Base-by-base conservation (phyloP, 768 basidiomycete genomes). In the Auriscalpium vulgare region DNA sequence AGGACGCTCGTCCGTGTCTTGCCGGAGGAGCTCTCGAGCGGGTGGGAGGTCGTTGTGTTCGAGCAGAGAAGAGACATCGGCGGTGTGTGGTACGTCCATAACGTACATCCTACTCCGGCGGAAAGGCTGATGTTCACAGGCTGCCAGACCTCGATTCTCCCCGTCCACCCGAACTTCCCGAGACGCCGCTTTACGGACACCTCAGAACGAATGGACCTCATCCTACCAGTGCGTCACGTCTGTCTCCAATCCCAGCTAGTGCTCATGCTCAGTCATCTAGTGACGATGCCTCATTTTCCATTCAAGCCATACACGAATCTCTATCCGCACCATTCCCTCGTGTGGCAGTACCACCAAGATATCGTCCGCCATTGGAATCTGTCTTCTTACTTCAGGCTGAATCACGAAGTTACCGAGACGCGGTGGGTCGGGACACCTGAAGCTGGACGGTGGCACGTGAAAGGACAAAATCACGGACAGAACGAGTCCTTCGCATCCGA, bases 191-290 rank as follows among this genome's bases (percentile, higher is more conserved):
- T 8, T 84, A 85, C 58, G 79, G 81, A 2, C 69, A 66, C 13
- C 71, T 84, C 17, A 75, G 66, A 54, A 81, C 78, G 14, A 84
- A 83, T 65, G 78, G 77, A 1, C 79, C 79, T 17, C 71, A 77
- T 3, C 81, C 82, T 3, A 73, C 72, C 14, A 82, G 56, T 57
- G 45, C 13, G 53, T 48, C 13, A 1, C 19, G 13, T 19, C 14
- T 55, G 14, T 11, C 11, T 54, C 23, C 16, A 16, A 14, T 19
- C 29, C 19, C n/a, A n/a, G 8, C 54, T 23, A 5, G 4, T 36
- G 34, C 23, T 35, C 10, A 17, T 49, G 19, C 14, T 5, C 29
- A 13, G 14, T 21, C 9, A 21, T 16, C 16, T 55, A 57, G 56
- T 83, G 79, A 77, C 81, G 1, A 81, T 75, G 61, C 81, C 80